Percentiles rank a stretch among this genome's conserved stretches.
phyloP scores from a whole-genome alignment of 768 basidiomycete genomes.

The Lentinula lateritia region DNA sequence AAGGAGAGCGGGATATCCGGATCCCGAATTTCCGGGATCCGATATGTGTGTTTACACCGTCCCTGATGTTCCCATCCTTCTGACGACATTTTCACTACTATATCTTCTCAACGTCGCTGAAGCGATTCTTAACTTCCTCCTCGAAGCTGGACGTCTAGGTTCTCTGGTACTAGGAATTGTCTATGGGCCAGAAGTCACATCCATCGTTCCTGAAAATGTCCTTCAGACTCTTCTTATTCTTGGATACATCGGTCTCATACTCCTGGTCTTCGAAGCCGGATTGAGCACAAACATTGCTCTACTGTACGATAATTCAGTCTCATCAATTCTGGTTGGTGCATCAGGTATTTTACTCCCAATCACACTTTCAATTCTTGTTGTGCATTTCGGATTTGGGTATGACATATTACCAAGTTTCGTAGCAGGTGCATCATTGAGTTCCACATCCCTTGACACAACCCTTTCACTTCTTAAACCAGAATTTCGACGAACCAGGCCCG shows the following conservation, averaged over 20 bases:
- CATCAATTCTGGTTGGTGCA: constrained; percentile 44
- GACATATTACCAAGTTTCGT: constrained; percentile 45
- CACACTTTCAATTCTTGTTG: constrained; percentile 38
- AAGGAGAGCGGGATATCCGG: constrained; percentile 13
- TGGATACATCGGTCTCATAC: constrained; percentile 39
- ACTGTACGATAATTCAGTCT: constrained; percentile 37
- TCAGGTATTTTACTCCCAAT: constrained; percentile 50
- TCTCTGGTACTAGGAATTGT: constrained; percentile 52
- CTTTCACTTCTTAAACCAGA: constrained; percentile 51
- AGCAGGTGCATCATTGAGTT: constrained; percentile 56
- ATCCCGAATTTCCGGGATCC: too few species aligned
- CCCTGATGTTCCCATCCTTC: constrained; percentile 29
- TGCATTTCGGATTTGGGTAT: constrained; percentile 36
- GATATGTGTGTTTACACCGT: constrained; percentile 16
- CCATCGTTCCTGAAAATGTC: constrained; percentile 34
- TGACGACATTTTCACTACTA: constrained; percentile 49
- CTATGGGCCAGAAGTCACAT: constrained; percentile 44
- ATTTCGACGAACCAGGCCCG: constrained; percentile 43
- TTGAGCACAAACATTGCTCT: constrained; percentile 42
- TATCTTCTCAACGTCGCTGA: constrained; percentile 47
- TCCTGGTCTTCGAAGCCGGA: constrained; percentile 58
- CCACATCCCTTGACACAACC: constrained; percentile 64
- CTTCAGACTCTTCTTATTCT: constrained; percentile 38
- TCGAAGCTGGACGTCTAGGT: constrained; percentile 45
- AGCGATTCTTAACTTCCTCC: constrained; percentile 27